Conservation (phyloP, 768 basidiomycete species). For the Boletus sp. region DNA sequence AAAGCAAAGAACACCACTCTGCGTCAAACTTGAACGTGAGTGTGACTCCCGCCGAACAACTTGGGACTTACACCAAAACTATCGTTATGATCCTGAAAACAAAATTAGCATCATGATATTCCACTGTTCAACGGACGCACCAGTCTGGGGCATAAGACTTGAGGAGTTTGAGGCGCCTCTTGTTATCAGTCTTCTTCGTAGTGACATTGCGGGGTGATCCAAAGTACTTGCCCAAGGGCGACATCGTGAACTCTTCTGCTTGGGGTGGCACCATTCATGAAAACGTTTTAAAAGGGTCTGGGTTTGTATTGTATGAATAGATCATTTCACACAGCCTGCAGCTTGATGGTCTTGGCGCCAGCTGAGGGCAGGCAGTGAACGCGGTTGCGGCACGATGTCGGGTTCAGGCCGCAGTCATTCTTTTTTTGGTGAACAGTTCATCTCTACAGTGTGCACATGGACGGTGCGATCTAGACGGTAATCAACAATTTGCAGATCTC, state of each 20-base stretch:
- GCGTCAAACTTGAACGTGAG: neutral
- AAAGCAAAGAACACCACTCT: conserved; percentile 65
- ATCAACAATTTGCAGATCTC: neutral
- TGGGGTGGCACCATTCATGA: neutral
- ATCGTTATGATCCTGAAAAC: conserved; percentile 63
- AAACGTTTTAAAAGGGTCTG: neutral
- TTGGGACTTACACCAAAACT: conserved; percentile 55
- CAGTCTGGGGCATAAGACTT: conserved; percentile 76
- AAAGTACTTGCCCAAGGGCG: conserved; percentile 7
- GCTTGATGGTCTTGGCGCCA: too few species aligned
- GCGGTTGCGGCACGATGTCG: too few species aligned
- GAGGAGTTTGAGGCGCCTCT: conserved; percentile 42
- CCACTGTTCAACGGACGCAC: conserved; percentile 38
- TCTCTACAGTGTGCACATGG: too few species aligned
- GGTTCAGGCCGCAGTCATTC: too few species aligned
- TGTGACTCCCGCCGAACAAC: neutral
- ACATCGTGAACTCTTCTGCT: conserved; percentile 12
- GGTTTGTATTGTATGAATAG: neutral
- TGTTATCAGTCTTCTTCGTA: conserved; percentile 22
- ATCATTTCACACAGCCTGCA: too few species aligned
- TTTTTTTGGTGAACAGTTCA: too few species aligned
- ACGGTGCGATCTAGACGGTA: too few species aligned
- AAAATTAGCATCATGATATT: neutral
- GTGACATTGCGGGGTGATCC: conserved; percentile 3
- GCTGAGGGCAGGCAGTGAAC: too few species aligned